A percentile compares a stretch with the other conserved stretches of the same genome.
Conservation (phyloP, 2,329 filamentous ascomycete genomes). For the Fusarium nelsonii region DNA sequence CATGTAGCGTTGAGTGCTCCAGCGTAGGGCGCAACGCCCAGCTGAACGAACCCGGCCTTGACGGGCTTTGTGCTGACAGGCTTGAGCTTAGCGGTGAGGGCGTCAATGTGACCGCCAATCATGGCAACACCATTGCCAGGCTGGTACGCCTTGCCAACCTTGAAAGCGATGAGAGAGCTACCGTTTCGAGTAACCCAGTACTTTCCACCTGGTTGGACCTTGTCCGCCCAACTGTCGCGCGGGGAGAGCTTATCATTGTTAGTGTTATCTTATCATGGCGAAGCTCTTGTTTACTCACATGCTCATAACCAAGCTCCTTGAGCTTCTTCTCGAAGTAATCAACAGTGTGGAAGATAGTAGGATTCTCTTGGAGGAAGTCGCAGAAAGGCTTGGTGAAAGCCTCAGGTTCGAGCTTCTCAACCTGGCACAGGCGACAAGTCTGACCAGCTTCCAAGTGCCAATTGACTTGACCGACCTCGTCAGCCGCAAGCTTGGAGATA, state of each 20-base stretch:
- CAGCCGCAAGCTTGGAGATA: conserved; percentile 52
- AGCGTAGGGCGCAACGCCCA: conserved; percentile 93
- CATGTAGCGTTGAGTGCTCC: conserved; percentile 89
- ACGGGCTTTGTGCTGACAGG: conserved; percentile 87
- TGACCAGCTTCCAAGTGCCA: conserved; percentile 46
- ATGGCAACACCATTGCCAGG: conserved; percentile 89
- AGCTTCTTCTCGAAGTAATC: conserved; percentile 81
- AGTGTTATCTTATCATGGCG: conserved; percentile 14
- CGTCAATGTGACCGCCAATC: conserved; percentile 92
- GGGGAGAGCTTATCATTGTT: conserved; percentile 71
- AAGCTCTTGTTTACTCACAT: conserved; percentile 59
- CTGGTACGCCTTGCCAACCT: conserved; percentile 82
- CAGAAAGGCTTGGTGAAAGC: conserved; percentile 86
- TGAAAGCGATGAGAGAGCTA: conserved; percentile 86
- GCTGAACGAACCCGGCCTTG: conserved; percentile 86
- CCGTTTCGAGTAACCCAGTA: conserved; percentile 91
- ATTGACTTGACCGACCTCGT: conserved; percentile 51
- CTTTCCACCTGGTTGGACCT: conserved; percentile 83
- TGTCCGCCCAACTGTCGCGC: conserved; percentile 79
- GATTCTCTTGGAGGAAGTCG: conserved; percentile 88
- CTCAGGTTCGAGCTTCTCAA: conserved; percentile 63
- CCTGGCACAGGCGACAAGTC: conserved; percentile 54
- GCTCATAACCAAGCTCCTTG: conserved; percentile 77
- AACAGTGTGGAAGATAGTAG: conserved; percentile 93
- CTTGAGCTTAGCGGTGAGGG: conserved; percentile 90